A percentile compares a stretch with the other conserved stretches of the same genome.
phyloP scores from a whole-genome alignment of 2,329 filamentous ascomycete genomes.

The Samsoniella hepiali region DNA sequence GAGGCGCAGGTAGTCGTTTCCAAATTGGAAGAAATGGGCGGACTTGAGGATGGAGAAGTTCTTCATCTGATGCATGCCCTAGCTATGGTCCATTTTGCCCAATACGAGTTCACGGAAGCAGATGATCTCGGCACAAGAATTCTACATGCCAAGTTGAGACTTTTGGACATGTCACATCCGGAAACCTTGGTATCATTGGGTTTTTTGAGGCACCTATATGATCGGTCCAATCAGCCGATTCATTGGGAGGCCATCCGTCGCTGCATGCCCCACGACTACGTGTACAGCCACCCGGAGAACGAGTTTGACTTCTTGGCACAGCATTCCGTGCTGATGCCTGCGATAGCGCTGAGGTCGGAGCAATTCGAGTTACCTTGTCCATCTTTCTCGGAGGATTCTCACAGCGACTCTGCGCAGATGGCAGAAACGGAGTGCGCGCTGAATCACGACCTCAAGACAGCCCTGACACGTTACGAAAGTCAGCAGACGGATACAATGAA shows the following conservation, averaged over 20 bases:
- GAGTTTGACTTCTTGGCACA: neutral
- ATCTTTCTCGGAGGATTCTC: neutral
- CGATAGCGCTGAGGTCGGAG: neutral
- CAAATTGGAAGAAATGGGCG: neutral
- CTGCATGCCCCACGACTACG: neutral
- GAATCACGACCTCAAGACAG: neutral
- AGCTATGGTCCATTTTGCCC: neutral
- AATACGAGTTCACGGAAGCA: neutral
- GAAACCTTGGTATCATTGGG: neutral
- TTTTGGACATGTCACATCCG: neutral
- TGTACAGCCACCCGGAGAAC: neutral
- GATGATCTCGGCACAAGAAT: neutral
- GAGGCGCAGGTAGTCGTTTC: neutral
- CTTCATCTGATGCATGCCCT: conserved; percentile 8
- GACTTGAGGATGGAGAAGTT: neutral
- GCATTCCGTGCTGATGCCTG: neutral
- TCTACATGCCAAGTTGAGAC: neutral
- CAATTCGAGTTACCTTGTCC: neutral
- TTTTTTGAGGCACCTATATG: neutral
- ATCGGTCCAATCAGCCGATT: neutral
- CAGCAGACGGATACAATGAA: neutral
- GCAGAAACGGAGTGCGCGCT: neutral
- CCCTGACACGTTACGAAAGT: neutral
- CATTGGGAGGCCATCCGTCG: neutral
- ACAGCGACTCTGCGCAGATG: neutral